Evolutionary conservation across 805 yeast species (phyloP).

Genomic region (Wickerhamiella occidentalis): DNA sequence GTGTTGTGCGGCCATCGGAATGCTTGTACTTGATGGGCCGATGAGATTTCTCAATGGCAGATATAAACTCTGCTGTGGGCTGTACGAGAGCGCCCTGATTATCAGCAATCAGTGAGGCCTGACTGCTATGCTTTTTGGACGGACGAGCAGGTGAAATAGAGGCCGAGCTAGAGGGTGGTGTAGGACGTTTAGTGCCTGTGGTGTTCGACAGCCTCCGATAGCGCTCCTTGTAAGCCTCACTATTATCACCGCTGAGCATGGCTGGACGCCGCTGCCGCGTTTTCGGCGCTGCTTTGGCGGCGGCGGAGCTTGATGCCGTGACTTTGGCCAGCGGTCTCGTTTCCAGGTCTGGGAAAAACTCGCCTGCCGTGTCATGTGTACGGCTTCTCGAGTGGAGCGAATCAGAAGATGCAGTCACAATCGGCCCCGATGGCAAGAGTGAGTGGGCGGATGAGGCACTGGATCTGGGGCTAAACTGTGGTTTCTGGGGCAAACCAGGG

Average conservation of each 20-base stretch:
- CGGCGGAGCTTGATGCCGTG: background rate
- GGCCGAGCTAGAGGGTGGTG: too few species aligned
- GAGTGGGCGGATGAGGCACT: background rate
- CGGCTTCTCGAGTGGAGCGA: too few species aligned
- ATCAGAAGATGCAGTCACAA: too few species aligned
- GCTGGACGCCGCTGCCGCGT: background rate
- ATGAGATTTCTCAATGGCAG: background rate
- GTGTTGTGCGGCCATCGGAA: constrained; percentile 41
- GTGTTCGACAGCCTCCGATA: too few species aligned
- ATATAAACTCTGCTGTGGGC: constrained; percentile 1
- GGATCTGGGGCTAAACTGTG: background rate
- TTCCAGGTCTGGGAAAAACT: background rate
- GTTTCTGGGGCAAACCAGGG: background rate
- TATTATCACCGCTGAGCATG: background rate
- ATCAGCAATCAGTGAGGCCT: background rate
- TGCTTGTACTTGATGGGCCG: constrained; percentile 27
- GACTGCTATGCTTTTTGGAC: background rate
- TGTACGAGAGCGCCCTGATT: background rate
- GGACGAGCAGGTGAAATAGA: background rate
- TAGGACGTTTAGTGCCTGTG: background rate
- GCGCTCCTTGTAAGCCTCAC: background rate
- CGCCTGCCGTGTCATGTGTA: too few species aligned
- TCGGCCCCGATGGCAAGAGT: too few species aligned
- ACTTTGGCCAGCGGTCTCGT: background rate
- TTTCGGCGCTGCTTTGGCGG: background rate